Conservation (phyloP, 2,329 filamentous ascomycete genomes). For the Metarhizium brunneum region DNA sequence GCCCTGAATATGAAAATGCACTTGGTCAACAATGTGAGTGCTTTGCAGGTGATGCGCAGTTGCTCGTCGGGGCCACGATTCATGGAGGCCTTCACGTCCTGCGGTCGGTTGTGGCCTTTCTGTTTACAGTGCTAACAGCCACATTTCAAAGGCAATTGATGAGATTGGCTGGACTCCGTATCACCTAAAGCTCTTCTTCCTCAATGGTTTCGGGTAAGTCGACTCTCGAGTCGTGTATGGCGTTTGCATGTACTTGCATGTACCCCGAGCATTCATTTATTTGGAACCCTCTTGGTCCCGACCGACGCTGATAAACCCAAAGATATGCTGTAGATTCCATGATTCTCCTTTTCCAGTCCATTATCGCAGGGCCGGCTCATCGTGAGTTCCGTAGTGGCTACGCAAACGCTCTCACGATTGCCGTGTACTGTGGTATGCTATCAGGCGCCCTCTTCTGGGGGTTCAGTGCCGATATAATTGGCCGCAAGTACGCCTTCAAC, state of each 20-base stretch:
- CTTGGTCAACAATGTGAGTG: constrained; percentile 54
- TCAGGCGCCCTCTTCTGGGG: constrained; percentile 60
- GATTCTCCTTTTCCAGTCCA: constrained; percentile 47
- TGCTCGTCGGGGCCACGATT: not conserved
- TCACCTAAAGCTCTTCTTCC: constrained; percentile 50
- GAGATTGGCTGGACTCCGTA: constrained; percentile 52
- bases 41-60: not conserved
- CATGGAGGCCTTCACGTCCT: not conserved
- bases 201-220: constrained; percentile 48
- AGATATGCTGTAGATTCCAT: constrained; percentile 39
- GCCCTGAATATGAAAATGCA: constrained; percentile 59
- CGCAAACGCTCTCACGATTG: constrained; percentile 48
- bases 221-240: not conserved
- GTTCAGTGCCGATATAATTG: constrained; percentile 56
- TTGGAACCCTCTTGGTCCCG: not conserved
- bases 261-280: not conserved
- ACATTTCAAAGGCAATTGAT: constrained; percentile 34
- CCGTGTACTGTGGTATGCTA: constrained; percentile 48
- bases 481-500: constrained; percentile 61
- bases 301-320: constrained; percentile 1
- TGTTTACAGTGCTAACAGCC: not conserved
- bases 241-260: not conserved
- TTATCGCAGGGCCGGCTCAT: constrained; percentile 49
- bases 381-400: constrained; percentile 51
- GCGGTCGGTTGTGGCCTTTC: not conserved